Evolutionary conservation across 2,329 filamentous ascomycete species (phyloP).

Genomic region (Diplodia seriata): DNA sequence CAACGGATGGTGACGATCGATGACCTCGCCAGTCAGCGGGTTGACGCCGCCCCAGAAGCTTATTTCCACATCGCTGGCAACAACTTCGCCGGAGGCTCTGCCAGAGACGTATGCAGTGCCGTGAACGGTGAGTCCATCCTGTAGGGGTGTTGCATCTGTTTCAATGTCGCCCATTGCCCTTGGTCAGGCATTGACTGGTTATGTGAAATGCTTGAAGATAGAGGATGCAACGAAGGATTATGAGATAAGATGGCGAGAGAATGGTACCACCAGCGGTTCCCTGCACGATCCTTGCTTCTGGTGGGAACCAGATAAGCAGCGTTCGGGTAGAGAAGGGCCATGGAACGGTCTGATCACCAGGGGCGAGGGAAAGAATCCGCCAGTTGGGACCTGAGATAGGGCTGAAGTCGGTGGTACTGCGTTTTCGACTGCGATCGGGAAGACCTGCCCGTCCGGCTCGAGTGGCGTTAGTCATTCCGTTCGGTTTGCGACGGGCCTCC

Average conservation of each 20-base stretch:
- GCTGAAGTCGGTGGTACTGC: neutral
- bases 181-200: neutral
- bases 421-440: neutral
- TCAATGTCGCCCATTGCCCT: neutral
- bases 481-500: neutral
- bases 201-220: neutral
- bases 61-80: conserved; percentile 37
- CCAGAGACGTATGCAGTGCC: neutral
- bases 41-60: conserved; percentile 59
- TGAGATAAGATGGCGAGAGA: conserved; percentile 4
- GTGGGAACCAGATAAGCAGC: neutral
- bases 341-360: neutral
- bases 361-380: neutral
- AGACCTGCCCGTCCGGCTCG: neutral
- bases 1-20: conserved; percentile 55
- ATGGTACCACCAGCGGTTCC: neutral
- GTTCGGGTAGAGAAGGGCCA: neutral
- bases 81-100: neutral
- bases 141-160: neutral
- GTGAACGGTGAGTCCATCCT: neutral
- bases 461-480: neutral
- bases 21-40: conserved; percentile 50
- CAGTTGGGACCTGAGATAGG: neutral
- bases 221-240: neutral
- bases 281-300: neutral